Conservation (phyloP, 2,329 filamentous ascomycete species). For the Diplodia corticola region DNA sequence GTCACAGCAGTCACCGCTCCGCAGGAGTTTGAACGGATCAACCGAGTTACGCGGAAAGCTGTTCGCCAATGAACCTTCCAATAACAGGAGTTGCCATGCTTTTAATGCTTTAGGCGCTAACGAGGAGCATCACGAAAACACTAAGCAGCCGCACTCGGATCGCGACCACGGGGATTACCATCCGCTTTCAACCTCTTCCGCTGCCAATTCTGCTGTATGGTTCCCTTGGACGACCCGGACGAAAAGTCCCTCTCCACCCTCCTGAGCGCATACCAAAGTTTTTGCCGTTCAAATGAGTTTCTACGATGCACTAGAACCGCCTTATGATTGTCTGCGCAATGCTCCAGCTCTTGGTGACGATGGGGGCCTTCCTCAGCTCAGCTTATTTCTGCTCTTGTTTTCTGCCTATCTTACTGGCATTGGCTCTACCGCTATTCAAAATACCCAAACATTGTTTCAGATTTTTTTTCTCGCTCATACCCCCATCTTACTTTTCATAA, state of each 20-base stretch:
- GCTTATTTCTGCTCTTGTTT: not conserved
- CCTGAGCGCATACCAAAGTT: not conserved
- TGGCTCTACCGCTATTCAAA: not conserved
- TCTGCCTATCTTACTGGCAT: not conserved
- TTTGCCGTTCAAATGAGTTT: not conserved
- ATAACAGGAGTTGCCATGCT: not conserved
- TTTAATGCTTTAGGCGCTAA: not conserved
- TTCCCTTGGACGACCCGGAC: slow-evolving; percentile 7
- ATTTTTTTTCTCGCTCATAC: slow-evolving; percentile 34
- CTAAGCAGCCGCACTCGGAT: not conserved
- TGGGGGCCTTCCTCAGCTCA: not conserved
- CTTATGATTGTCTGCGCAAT: not conserved
- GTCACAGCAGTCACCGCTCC: not conserved
- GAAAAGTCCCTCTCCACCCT: not conserved
- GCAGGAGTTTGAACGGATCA: not conserved
- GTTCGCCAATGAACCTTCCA: not conserved
- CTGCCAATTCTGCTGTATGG: slow-evolving; percentile 1
- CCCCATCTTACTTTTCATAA: not conserved
- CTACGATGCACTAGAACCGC: not conserved
- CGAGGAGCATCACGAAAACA: not conserved
- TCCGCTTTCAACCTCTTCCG: not conserved
- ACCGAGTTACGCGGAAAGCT: not conserved
- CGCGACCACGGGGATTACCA: not conserved
- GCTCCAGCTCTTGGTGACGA: not conserved
- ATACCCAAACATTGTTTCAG: slow-evolving; percentile 51